Evolutionary conservation across 805 yeast genomes (phyloP).

Genomic region (Cyberlindnera misumaiensis): DNA sequence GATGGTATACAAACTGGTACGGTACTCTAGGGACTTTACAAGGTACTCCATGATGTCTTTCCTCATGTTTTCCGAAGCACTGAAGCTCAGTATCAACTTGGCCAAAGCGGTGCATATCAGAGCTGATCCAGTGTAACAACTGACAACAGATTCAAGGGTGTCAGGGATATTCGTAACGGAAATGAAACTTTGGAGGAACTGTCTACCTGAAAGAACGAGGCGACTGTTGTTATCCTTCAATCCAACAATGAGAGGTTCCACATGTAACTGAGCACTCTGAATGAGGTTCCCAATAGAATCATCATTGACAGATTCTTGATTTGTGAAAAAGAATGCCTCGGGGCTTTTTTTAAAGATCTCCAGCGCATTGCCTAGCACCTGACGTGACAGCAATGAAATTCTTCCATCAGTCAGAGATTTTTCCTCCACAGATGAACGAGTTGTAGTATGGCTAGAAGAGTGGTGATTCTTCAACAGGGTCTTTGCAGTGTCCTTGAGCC

Average conservation of each 20-base stretch:
- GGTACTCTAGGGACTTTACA: slow-evolving; percentile 32
- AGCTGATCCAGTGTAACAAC: slow-evolving; percentile 32
- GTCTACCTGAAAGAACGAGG: slow-evolving; percentile 29
- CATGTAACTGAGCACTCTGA: slow-evolving; percentile 1
- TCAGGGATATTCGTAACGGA: slow-evolving; percentile 25
- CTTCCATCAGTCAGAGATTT: slow-evolving; percentile 6
- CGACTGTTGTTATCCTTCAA: slow-evolving; percentile 30
- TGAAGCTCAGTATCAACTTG: slow-evolving; percentile 26
- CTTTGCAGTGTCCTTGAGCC: slow-evolving; percentile 20
- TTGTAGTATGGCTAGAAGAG: slow-evolving; percentile 13
- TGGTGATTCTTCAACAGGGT: slow-evolving; percentile 20
- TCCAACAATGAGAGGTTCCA: slow-evolving; percentile 33
- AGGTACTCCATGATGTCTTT: slow-evolving; percentile 33
- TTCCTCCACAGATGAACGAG: slow-evolving; percentile 9
- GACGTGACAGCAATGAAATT: slow-evolving; percentile 16
- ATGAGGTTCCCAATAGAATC: slow-evolving; percentile 7
- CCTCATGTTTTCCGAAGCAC: slow-evolving; percentile 24
- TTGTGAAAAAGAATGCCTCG: slow-evolving; percentile 23
- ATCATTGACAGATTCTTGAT: neutral
- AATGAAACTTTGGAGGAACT: slow-evolving; percentile 29
- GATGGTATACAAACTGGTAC: slow-evolving; percentile 25
- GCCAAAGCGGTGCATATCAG: slow-evolving; percentile 32
- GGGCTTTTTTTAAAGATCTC: slow-evolving; percentile 29
- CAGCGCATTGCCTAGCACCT: slow-evolving; percentile 25
- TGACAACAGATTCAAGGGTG: slow-evolving; percentile 24